Evolutionary conservation across 2,329 filamentous ascomycete species (phyloP), one percentile per base, ranked within the genome.

Genomic region (Dothideomycetes sp.): DNA sequence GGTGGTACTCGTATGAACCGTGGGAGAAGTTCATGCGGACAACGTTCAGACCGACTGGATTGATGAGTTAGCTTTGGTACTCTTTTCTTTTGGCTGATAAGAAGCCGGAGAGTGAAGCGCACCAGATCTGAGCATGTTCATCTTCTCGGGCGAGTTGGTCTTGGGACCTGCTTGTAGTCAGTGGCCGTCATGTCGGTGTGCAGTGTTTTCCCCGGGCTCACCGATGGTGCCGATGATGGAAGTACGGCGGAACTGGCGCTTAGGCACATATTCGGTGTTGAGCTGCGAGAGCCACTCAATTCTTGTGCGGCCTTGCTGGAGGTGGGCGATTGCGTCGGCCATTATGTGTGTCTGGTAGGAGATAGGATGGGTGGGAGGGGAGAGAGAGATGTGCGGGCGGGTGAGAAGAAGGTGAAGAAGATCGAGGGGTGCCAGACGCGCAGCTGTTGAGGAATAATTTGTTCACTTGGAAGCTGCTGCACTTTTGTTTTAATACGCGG

Each of bases 1-100:
- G 86, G 71, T 94, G 88, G 73, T 95, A 98, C 70, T 82, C 88
- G 67, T 96, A 91, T 53, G 80, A 82, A 58, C 85, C 85, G 68
- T 94, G 85, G 51, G 84, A 94, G 65, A 96, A 96, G 82, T 98
- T 98, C 91, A 98, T 98, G 71, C 91, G 89, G 54, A 96, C 91
- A 53, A 98, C 87, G 69, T 96, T 96, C 58, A 96, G 81, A 68
- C 91, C 91, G 51, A 82, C 82, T 70, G 50, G 52, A 54, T 5
- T 32, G 22, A 37, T 42, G 10, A 29, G 32, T 48, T 33, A 52
- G 39, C 34, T 32, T 37, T 16, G 17, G 10, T 33, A 13, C 27
- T 33, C 17, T 28, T 10, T 16, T 18, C 10, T 23, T 30, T 8
- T 7, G n/a, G 16, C 11, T 24, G 43, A 19, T 20, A 12, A 18